phyloP scores from a whole-genome alignment of 176 grass and related monocot species.

The Eremochloa ophiuroides region DNA sequence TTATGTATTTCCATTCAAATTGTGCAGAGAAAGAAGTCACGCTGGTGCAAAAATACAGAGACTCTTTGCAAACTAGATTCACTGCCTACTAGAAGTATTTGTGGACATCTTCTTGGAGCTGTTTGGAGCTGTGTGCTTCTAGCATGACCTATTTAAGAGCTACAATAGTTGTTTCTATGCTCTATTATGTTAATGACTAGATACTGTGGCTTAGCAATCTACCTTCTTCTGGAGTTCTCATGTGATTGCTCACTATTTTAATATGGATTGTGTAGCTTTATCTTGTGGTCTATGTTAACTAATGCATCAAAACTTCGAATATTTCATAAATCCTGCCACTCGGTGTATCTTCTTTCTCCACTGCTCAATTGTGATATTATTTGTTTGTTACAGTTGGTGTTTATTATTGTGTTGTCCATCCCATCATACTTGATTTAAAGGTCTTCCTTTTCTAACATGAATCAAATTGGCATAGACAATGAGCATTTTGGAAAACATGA shows the following conservation, averaged over 20 bases:
- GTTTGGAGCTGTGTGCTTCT: constrained; percentile 1
- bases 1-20: background rate
- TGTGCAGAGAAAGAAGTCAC: constrained; percentile 37
- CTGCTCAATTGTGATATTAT: background rate
- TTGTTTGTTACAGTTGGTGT: background rate
- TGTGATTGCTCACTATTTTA: constrained; percentile 15
- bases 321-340: background rate
- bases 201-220: constrained; percentile 7
- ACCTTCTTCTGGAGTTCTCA: constrained; percentile 2
- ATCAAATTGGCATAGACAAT: background rate
- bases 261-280: constrained; percentile 9
- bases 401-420: background rate
- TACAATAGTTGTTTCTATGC: background rate
- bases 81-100: constrained; percentile 34
- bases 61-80: constrained; percentile 28
- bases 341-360: background rate
- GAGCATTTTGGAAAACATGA: background rate
- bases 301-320: background rate
- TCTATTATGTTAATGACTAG: constrained; percentile 9
- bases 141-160: constrained; percentile 2
- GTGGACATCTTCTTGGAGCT: constrained; percentile 16
- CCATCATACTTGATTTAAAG: background rate
- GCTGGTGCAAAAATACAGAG: constrained; percentile 32
- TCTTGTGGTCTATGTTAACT: constrained; percentile 17
- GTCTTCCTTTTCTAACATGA: background rate